These are phyloP conservation scores for Aspergillus nomiae DNA, from an alignment of 2,329 filamentous ascomycete genomes.

Conservation along the genomic window DNA sequence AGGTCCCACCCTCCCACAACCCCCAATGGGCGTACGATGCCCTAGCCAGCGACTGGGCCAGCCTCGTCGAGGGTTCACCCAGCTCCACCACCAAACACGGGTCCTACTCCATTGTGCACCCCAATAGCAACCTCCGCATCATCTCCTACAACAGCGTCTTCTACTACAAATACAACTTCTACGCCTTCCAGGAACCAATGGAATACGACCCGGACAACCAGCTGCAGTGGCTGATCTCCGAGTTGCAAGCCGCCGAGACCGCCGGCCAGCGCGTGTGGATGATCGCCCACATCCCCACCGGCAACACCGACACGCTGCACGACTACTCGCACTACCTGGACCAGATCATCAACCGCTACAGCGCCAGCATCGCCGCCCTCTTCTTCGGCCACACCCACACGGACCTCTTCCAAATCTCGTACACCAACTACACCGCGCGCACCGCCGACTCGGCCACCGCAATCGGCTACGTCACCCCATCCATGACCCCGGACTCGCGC, in stretches of 20 bases:
- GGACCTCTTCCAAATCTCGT: conserved; percentile 60
- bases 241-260: conserved; percentile 57
- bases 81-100: conserved; percentile 24
- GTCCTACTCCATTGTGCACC: conserved; percentile 34
- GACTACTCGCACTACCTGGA: conserved; percentile 57
- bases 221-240: conserved; percentile 55
- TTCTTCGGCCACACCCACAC: conserved; percentile 62
- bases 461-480: conserved; percentile 58
- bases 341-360: conserved; percentile 57
- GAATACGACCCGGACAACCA: conserved; percentile 55
- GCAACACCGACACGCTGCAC: conserved; percentile 54
- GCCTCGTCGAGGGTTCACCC: conserved; percentile 41
- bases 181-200: conserved; percentile 55
- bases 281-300: conserved; percentile 60
- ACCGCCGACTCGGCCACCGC: conserved; percentile 49
- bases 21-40: conserved; percentile 58
- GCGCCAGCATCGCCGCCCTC: conserved; percentile 56
- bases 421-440: conserved; percentile 50
- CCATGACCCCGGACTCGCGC: conserved; percentile 58
- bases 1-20: conserved; percentile 37
- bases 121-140: conserved; percentile 52
- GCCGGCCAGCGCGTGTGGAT: conserved; percentile 58
- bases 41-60: conserved; percentile 50
- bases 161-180: conserved; percentile 62
- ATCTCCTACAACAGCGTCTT: conserved; percentile 64